Evolutionary conservation across 2,329 filamentous ascomycete species (phyloP), one percentile per base, ranked within the genome.

Genomic region (Pyrenochaeta sp.): DNA sequence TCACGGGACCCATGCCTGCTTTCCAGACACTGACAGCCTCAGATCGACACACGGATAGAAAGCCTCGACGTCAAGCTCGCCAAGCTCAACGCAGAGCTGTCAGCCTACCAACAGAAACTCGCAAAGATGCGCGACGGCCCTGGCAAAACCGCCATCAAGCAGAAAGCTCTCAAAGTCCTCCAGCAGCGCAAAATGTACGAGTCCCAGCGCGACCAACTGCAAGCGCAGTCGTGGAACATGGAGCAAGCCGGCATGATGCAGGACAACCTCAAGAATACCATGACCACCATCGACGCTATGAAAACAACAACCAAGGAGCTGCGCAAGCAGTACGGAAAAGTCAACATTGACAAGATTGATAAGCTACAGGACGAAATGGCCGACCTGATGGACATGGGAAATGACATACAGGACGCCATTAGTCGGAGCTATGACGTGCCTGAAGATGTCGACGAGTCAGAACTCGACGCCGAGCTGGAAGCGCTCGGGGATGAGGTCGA

Each of bases 311-410:
- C 95, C 69, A 97, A 97, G 80, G 89, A 92, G 69, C 84, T 99
- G 60, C 88, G 88, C 73, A 90, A 91, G 76, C 94, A 98, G 82
- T 98, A 98, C 73, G 94, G 94, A 66, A 97, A 97, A 82, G 90
- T 99, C 63, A 90, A 99, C 71, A 89, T 99, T 49, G 95, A 98
- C 78, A 92, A 96, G 83, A 98, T 99, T 67, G 95, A 99, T 83
- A 84, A 90, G 64, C 85, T 99, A 83, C 94, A 99, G 84, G 95
- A 99, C 75, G 94, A 99, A 79, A 98, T 99, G 95, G 93, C 93
- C 5, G 95, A 99, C 78, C 77, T 99, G 68, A 91, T 99, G 86
- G 95, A 99, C 72, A 89, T 97, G 56, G 94, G 95, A 3, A 98
- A 98, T 77, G 95, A 99, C 77, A 99, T 99, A 54, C 92, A 99